Percentiles rank a stretch among this genome's conserved stretches.
Evolutionary conservation across 371 early-diverging fungal genomes (phyloP).

Genomic region (Mortierella sp.): DNA sequence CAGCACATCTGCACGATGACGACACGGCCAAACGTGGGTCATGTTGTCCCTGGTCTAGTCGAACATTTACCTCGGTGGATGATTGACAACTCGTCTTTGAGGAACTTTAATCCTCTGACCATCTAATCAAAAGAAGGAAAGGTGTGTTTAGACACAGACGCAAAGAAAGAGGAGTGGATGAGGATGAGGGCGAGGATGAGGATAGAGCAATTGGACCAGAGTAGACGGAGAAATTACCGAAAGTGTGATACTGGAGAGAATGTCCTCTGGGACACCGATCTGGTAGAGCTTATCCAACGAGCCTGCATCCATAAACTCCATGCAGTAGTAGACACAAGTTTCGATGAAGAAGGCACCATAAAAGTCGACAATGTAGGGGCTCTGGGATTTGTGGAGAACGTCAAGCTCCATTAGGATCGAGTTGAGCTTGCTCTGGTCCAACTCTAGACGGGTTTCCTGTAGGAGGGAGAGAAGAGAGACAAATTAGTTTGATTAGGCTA

Average conservation of each 20-base stretch:
- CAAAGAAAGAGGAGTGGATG: not conserved
- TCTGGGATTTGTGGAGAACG: slow-evolving; percentile 86
- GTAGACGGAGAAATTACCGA: slow-evolving; percentile 59
- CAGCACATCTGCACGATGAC: too few species aligned
- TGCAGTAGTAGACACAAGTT: slow-evolving; percentile 94
- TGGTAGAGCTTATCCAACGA: slow-evolving; percentile 89
- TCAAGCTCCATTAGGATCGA: slow-evolving; percentile 94
- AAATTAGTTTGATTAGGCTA: slow-evolving; percentile 13
- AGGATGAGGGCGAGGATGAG: not conserved
- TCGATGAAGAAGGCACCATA: slow-evolving; percentile 98
- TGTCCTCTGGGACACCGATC: slow-evolving; percentile 84
- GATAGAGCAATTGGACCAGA: slow-evolving; percentile 5
- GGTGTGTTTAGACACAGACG: not conserved
- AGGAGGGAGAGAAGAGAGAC: not conserved
- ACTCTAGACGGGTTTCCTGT: slow-evolving; percentile 91
- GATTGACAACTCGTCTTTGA: slow-evolving; percentile 89
- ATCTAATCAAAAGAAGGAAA: slow-evolving; percentile 60
- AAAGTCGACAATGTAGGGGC: slow-evolving; percentile 93
- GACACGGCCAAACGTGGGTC: too few species aligned
- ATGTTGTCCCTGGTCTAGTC: too few species aligned
- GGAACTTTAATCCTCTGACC: slow-evolving; percentile 86
- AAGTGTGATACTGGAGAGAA: slow-evolving; percentile 80
- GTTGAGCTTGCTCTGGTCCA: slow-evolving; percentile 87
- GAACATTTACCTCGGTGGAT: slow-evolving; percentile 81
- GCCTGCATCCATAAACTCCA: slow-evolving; percentile 96